Percentiles rank a stretch among this genome's conserved stretches.
Conservation (phyloP, 805 yeast genomes). For the Yamadazyma tumulicola region DNA sequence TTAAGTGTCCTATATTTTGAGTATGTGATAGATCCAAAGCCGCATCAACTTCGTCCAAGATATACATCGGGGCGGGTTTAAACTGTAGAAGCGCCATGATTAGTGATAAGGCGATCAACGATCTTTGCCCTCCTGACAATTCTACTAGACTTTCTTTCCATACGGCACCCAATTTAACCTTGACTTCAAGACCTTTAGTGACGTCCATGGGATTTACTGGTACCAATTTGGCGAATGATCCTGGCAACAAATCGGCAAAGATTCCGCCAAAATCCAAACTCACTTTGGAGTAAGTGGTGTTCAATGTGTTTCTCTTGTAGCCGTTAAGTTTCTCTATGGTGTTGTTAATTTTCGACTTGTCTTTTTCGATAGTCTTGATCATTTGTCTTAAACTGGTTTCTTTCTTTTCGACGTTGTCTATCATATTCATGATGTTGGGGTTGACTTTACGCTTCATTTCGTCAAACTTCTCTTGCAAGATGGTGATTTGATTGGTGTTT, state of each 20-base stretch:
- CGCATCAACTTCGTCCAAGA: conserved; percentile 96
- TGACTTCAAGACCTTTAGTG: conserved; percentile 86
- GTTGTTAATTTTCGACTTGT: conserved; percentile 83
- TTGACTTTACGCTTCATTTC: conserved; percentile 80
- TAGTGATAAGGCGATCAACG: conserved; percentile 86
- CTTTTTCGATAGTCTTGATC: conserved; percentile 85
- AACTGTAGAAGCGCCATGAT: conserved; percentile 89
- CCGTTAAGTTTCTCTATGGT: conserved; percentile 81
- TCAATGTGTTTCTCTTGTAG: conserved; percentile 77
- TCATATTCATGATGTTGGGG: conserved; percentile 83
- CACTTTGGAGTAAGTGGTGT: conserved; percentile 83
- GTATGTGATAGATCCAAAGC: conserved; percentile 96
- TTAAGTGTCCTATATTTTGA: conserved; percentile 94
- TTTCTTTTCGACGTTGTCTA: conserved; percentile 87
- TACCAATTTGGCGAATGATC: conserved; percentile 84
- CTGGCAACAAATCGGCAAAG: conserved; percentile 83
- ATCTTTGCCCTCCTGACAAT: conserved; percentile 95
- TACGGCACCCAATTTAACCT: conserved; percentile 82
- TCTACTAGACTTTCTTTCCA: conserved; percentile 97
- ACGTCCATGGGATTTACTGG: conserved; percentile 79
- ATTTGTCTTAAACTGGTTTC: conserved; percentile 71
- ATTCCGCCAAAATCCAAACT: conserved; percentile 86
- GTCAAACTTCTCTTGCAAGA: conserved; percentile 56
- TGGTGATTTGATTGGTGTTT: conserved; percentile 53
- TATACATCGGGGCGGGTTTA: conserved; percentile 98